Evolutionary conservation across 805 yeast genomes (phyloP).

Genomic region (Ogataea paraovalis): DNA sequence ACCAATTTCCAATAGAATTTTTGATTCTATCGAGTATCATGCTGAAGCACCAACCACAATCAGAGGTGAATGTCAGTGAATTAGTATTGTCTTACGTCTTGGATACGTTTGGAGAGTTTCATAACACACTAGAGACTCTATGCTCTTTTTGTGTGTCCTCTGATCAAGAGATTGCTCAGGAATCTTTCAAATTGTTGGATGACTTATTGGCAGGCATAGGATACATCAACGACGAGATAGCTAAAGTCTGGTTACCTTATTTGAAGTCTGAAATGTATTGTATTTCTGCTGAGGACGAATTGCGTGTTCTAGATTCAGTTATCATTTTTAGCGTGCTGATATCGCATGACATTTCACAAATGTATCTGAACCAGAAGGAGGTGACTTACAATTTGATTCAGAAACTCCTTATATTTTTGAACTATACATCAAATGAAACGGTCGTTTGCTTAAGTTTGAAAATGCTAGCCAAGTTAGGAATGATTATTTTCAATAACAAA

Average conservation of each 20-base stretch:
- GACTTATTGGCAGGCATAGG: conserved; percentile 14
- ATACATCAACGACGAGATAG: conserved; percentile 7
- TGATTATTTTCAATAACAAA: conserved; percentile 1
- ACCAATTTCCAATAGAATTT: conserved; percentile 8
- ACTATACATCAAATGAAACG: neutral
- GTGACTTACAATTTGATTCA: conserved; percentile 2
- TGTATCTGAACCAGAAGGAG: neutral
- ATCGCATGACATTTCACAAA: conserved; percentile 2
- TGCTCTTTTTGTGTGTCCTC: conserved; percentile 11
- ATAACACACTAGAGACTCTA: conserved; percentile 5
- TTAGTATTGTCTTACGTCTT: conserved; percentile 13
- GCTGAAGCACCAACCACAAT: neutral
- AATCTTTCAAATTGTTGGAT: conserved; percentile 11
- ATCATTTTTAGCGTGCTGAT: conserved; percentile 9
- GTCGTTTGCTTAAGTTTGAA: conserved; percentile 4
- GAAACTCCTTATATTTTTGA: conserved; percentile 3
- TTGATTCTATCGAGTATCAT: conserved; percentile 6
- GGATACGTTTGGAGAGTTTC: conserved; percentile 8
- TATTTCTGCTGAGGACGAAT: conserved; percentile 5
- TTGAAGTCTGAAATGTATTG: conserved; percentile 6
- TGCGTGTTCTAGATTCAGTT: conserved; percentile 10
- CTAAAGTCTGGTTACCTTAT: conserved; percentile 5
- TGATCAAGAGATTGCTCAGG: neutral
- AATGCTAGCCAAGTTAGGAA: conserved; percentile 5
- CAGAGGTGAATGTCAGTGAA: conserved; percentile 3